These are phyloP conservation scores for Tilletia horrida DNA, from an alignment of 1,284 basidiomycete genomes.

Conservation along the genomic window DNA sequence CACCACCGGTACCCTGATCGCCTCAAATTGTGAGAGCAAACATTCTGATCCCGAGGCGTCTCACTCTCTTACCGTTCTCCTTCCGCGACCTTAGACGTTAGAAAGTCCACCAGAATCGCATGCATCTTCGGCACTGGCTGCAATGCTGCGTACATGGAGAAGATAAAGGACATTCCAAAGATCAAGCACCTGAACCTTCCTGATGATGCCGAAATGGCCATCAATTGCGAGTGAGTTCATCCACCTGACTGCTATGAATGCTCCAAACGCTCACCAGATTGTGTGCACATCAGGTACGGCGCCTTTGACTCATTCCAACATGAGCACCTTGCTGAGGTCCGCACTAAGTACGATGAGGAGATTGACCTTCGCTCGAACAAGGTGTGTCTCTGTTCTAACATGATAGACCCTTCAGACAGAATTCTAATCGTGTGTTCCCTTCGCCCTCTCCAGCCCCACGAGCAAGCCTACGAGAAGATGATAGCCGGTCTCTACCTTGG, in stretches of 20 bases:
- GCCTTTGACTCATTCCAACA: conserved; percentile 96
- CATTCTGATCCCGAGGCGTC: not conserved
- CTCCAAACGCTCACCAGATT: conserved; percentile 27
- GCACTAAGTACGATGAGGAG: conserved; percentile 88
- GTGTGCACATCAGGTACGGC: conserved; percentile 62
- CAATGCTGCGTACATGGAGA: conserved; percentile 83
- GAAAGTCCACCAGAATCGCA: conserved; percentile 82
- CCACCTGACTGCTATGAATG: no score
- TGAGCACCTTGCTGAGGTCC: conserved; percentile 70
- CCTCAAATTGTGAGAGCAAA: conserved; percentile 67
- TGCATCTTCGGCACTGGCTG: conserved; percentile 98
- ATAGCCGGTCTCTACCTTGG: conserved; percentile 97
- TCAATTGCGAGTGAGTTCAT: conserved; percentile 73
- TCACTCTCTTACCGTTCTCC: not conserved
- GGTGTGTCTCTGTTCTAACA: not conserved
- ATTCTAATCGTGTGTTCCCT: no score
- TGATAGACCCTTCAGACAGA: no score
- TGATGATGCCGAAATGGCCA: conserved; percentile 76
- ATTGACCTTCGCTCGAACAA: conserved; percentile 95
- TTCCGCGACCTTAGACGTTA: conserved; percentile 62
- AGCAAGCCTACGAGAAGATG: conserved; percentile 96
- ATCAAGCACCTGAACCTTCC: conserved; percentile 70
- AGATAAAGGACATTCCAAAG: conserved; percentile 71
- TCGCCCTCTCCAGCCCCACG: conserved; percentile 74
- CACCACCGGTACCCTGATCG: conserved; percentile 93